Evolutionary conservation across 192 early-diverging fungal genomes (phyloP).

Genomic region (Coemansia sp.): DNA sequence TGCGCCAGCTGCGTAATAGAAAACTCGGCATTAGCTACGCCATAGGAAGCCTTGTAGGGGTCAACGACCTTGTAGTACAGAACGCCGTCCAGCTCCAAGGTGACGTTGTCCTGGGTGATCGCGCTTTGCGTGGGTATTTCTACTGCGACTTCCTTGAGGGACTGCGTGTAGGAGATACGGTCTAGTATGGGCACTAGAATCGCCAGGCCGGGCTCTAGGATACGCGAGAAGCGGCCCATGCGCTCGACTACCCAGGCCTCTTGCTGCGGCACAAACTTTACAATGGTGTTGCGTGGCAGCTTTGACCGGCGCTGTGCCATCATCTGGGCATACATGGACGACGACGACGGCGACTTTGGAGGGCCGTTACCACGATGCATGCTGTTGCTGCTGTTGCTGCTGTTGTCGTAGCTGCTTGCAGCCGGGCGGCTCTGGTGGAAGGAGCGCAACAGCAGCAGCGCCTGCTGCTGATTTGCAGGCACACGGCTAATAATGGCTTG

Average conservation of each 20-base stretch:
- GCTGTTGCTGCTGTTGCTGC: background rate
- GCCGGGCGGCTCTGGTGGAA: background rate
- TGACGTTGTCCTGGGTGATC: conserved; percentile 97
- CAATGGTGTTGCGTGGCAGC: conserved; percentile 49
- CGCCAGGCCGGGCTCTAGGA: conserved; percentile 87
- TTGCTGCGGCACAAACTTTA: conserved; percentile 99
- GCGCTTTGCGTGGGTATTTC: conserved; percentile 88
- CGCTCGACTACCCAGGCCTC: conserved; percentile 98
- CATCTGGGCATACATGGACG: conserved; percentile 7
- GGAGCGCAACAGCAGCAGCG: conserved; percentile 1
- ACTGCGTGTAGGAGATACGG: conserved; percentile 88
- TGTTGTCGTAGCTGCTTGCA: background rate
- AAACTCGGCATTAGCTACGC: conserved; percentile 92
- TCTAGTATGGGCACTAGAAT: conserved; percentile 88
- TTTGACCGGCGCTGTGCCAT: background rate
- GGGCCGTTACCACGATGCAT: background rate
- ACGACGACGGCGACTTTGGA: background rate
- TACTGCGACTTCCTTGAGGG: conserved; percentile 91
- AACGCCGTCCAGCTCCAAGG: conserved; percentile 93
- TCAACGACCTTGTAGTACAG: conserved; percentile 92
- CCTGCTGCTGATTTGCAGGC: background rate
- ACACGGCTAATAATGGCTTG: background rate
- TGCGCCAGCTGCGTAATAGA: conserved; percentile 96
- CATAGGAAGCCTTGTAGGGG: conserved; percentile 93
- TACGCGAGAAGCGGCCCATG: conserved; percentile 84